Base-by-base conservation (phyloP, 2,329 filamentous ascomycete species). In the Pseudocercospora fuligena region DNA sequence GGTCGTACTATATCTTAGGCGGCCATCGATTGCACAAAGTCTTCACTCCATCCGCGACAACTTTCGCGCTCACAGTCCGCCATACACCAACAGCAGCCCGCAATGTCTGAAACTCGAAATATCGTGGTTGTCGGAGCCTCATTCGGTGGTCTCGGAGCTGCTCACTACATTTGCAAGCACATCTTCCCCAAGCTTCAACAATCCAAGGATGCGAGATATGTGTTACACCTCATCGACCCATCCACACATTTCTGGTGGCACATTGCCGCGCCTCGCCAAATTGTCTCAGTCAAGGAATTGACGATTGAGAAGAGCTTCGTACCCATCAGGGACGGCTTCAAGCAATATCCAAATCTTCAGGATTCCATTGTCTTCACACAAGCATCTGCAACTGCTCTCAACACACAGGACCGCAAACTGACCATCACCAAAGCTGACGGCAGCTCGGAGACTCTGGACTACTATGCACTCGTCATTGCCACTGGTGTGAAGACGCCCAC, bases 381-480 rank as follows among this genome's bases (percentile, higher is more conserved):
- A 25, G 87, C 80, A 16, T 77, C 78, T 2, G 86, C 82, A 12
- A 85, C 80, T 2, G 77, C 77, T 0, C 76, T 88, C 19, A 80
- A 87, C 61, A 74, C 78, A 1, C 69, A 76, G 2, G 72, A 70
- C 21, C 81, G 84, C 31, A 82, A 75, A 1, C 79, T 88, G 6
- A 76, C 78, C 2, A 79, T 86, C 70, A 77, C 75, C 6, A 74
- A 72, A n/a, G 66, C 66, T 16, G 63, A 69, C 16, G 68, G 58
- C 21, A 80, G 77, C 19, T 74, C 73, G 21, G 75, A 76, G 19
- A 73, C 70, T 31, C 68, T 88, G 11, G 63, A 77, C 2, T 88
- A 85, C 73, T 82, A 87, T 69, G 82, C 84, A n/a, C 79, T 88
- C 2, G 78, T 88, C 58, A 83, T 88, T 65, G 85, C 86, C 8